Base-by-base conservation (phyloP, 192 early-diverging fungal genomes). In the Rhizophagus clarus region DNA sequence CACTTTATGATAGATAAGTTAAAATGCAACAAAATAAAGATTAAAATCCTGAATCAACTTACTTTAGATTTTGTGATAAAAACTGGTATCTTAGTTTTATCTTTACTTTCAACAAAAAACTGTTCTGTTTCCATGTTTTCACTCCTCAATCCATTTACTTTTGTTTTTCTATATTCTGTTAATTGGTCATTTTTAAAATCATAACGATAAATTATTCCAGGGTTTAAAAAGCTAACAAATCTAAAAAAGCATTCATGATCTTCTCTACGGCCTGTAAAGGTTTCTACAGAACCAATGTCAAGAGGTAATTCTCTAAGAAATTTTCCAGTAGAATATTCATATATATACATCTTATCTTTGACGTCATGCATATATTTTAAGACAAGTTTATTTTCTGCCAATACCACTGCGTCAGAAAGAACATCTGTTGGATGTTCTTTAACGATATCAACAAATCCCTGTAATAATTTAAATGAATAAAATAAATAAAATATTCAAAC, bases 61-160 rank as follows among this genome's bases (percentile, higher is more conserved):
- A 79, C 77, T 77, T 91, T 94, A 70, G 87, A 87, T 80, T 83
- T 80, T 29, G 89, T 82, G 71, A 94, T 88, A 80, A 90, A 94
- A 88, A 93, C 90, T 69, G 93, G 92, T 66, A 93, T 85, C 45
- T 82, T 83, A 28, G 90, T 92, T 1, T 89, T 90, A 73, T 93
- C 92, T 83, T 94, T 92, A 76, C 85, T 86, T 20, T 80, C 49
- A 70, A 88, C 91, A 73, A 91, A 94, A 34, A 92, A 85, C 82
- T 94, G 93, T 56, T 89, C 87, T 34, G 90, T 89, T 77, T 90
- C 87, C 42, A 90, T 88, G 31, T 84, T 34, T 32, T 79, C 79
- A 12, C 80, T 79, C 45, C 93, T 81, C 71, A 91, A 82, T 71
- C 86, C 88, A 56, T 84, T 80, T 51, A 92, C 88, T 24, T 84